These are phyloP conservation scores for Wallacemonas rigidus DNA, from an alignment of 208 protist genomes.

Conservation along the genomic window DNA sequence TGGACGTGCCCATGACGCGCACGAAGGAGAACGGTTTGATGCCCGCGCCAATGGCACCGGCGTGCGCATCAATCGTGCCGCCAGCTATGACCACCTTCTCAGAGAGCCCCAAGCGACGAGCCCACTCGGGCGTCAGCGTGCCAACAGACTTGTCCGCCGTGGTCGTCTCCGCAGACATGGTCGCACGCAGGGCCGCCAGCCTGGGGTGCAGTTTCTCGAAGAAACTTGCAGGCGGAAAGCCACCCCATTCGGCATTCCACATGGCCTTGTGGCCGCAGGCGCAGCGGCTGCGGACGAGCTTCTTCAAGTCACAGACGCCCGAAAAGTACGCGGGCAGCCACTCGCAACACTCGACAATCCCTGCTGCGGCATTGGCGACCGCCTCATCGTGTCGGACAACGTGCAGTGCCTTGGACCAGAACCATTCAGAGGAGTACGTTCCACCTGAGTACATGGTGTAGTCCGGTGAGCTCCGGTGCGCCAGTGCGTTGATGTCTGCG, in stretches of 20 bases:
- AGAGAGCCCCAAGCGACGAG: constrained; percentile 38
- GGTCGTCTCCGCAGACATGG: constrained; percentile 38
- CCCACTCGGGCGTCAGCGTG: constrained; percentile 38
- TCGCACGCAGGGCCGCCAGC: constrained; percentile 33
- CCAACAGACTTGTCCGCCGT: constrained; percentile 57
- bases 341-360: constrained; percentile 55
- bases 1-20: constrained; percentile 70
- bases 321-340: constrained; percentile 61
- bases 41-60: constrained; percentile 55
- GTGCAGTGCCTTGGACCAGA: constrained; percentile 63
- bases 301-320: constrained; percentile 26
- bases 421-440: constrained; percentile 66
- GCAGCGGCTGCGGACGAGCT: constrained; percentile 44
- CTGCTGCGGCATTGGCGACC: constrained; percentile 34
- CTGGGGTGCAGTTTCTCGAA: constrained; percentile 51
- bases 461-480: constrained; percentile 39
- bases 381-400: constrained; percentile 38
- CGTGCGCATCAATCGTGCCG: constrained; percentile 58
- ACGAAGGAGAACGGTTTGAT: constrained; percentile 48
- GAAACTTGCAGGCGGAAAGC: constrained; percentile 48
- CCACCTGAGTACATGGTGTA: constrained; percentile 65
- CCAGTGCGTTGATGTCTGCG: constrained; percentile 41
- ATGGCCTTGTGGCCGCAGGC: constrained; percentile 65
- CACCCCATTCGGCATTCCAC: constrained; percentile 62
- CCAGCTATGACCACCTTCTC: constrained; percentile 44